Base-by-base conservation (phyloP, 2,329 filamentous ascomycete genomes). In the Ophiobolus disseminans region DNA sequence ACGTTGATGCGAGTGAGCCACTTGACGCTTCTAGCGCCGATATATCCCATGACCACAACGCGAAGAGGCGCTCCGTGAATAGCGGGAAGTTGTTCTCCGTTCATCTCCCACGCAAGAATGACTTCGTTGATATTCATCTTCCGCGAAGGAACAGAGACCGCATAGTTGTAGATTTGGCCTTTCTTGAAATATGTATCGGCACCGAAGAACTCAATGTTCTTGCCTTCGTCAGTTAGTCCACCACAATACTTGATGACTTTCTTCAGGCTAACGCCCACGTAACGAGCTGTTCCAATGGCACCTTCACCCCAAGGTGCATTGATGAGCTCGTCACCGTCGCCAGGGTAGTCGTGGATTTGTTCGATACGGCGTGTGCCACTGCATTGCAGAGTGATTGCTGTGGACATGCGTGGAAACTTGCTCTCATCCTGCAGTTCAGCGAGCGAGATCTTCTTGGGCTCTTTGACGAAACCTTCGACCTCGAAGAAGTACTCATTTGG, bases 141-240 rank as follows among this genome's bases (percentile, higher is more conserved):
- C 5, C 80, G 79, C 75, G 80, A 86, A 0, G 87, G 87, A 0
- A 89, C 84, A 11, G 79, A 83, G 38, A 89, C 85, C 16, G 82
- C 76, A 58, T 89, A 90, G 68, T 90, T 90, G 73, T 82, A 82
- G 0, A 81, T 78, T 35, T 86, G 73, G 13, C 80, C 78, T 40
- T 85, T 82, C 68, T 90, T 90, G 76, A 90, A 87, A 62, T 90
- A 90, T 0, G 86, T 88, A 48, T 90, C 88, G 1, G 84, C 86
- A 0, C 87, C 87, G 48, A 83, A 85, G 39, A 90, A 80, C 57
- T 90, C 86, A 10, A 90, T 68, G 54, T 90, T 85, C 48, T 83
- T 81, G 0, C 77, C 84, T 1, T 76, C 73, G 0, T 77, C 72
- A 19, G 74, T 65, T 2, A 88, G 70, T 0, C 86, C 87, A 2